These are phyloP conservation scores for Phytophthora colocasiae DNA, from an alignment of 352 stramenopile species.

Conservation along the genomic window DNA sequence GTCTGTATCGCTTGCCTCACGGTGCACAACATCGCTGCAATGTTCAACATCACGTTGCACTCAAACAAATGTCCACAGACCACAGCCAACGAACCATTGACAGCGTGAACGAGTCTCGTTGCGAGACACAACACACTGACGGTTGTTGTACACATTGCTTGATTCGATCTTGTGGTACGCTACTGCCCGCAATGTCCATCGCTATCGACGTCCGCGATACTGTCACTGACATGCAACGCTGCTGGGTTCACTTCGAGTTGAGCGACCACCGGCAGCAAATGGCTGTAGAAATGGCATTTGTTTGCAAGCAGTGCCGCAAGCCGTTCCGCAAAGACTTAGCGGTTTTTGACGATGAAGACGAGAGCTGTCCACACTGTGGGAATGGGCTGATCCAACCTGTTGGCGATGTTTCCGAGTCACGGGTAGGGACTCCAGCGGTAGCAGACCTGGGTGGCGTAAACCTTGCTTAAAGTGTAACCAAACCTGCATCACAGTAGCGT, in stretches of 20 bases:
- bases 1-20: background rate
- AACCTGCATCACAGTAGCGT: background rate
- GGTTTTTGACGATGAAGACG: slow-evolving; percentile 58
- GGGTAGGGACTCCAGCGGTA: slow-evolving; percentile 7
- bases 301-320: slow-evolving; percentile 73
- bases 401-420: slow-evolving; percentile 7
- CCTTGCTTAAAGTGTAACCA: background rate
- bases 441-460: background rate
- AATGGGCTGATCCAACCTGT: slow-evolving; percentile 47
- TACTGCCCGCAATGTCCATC: slow-evolving; percentile 7
- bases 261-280: slow-evolving; percentile 59
- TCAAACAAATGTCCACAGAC: slow-evolving; percentile 1
- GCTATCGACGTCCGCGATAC: slow-evolving; percentile 2
- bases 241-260: slow-evolving; percentile 68
- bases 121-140: background rate
- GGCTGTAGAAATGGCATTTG: slow-evolving; percentile 60
- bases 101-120: background rate
- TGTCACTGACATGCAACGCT: background rate
- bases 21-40: background rate
- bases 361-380: slow-evolving; percentile 72
- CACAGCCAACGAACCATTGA: background rate
- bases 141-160: background rate
- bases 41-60: background rate
- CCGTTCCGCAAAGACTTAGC: slow-evolving; percentile 72
- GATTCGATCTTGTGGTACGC: too few species aligned